Evolutionary conservation across 805 yeast species (phyloP), one percentile per base, ranked within the genome.

Genomic region (Zygoascus tannicola): DNA sequence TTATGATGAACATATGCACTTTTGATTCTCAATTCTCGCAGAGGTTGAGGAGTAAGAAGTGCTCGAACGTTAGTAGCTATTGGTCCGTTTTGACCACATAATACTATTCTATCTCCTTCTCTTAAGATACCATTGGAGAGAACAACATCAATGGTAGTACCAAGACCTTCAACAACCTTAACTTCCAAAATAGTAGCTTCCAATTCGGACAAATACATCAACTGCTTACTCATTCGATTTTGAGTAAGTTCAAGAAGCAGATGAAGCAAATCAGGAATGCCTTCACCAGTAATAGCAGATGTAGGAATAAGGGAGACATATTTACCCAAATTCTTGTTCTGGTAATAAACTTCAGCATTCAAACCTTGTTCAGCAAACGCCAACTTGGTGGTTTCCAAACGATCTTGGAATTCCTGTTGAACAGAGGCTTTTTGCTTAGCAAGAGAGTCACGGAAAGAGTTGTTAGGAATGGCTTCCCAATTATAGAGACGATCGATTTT

Each of bases 221-320:
- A 80, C 73, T 90, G 97, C 66, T 88, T 88, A 52, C 96, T 85
- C 99, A 92, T 92, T 72, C 98, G 83, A 80, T 85, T 84, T 70
- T 92, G 97, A 14, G 98, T 92, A 58, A 92, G 76, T 67, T 92
- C 97, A 57, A 92, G 75, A 60, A 92, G 72, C 65, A 92, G 75
- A 90, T 96, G 87, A 60, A 92, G 77, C 70, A 92, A 75, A 78
- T 92, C 99, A 41, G 99, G 98, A 56, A 92, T 94, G 84, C 99
- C 99, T 70, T 92, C 99, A 65, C 99, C 99, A 12, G 97, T 88
- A 37, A 88, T 94, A 44, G 99, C 99, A 50, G 97, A 90, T 16
- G 99, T 92, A 56, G 99, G 98, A 37, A 92, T 95, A 57, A 92
- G 83, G 32, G 97, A 87, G 44, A 92, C 98, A 59, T 81, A 86